phyloP scores from a whole-genome alignment of 2,329 filamentous ascomycete species.

The Phialophora verrucosa region DNA sequence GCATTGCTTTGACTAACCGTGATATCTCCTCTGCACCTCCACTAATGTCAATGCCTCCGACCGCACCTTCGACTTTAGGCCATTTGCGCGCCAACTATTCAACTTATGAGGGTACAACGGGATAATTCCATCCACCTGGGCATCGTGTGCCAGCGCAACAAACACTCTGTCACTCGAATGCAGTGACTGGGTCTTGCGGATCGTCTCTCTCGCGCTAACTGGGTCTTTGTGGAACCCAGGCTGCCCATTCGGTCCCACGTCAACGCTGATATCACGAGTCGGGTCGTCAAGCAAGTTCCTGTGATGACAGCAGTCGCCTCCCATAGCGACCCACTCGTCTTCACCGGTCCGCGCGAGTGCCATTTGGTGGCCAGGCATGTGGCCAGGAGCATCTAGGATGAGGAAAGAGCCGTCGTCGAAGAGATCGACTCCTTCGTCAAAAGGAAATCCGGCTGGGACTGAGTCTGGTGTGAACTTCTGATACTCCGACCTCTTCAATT shows the following conservation, averaged over 20 bases:
- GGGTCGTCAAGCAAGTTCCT: constrained; percentile 15
- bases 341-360: constrained; percentile 53
- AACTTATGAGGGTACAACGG: constrained; percentile 20
- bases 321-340: constrained; percentile 56
- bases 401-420: constrained; percentile 51
- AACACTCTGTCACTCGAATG: constrained; percentile 16
- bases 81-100: constrained; percentile 21
- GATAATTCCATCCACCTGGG: constrained; percentile 20
- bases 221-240: constrained; percentile 26
- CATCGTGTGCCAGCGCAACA: constrained; percentile 24
- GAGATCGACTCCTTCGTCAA: constrained; percentile 48
- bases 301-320: constrained; percentile 55
- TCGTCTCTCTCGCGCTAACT: constrained; percentile 11
- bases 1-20: not conserved
- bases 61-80: constrained; percentile 16
- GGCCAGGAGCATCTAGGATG: constrained; percentile 54
- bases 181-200: constrained; percentile 13
- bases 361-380: constrained; percentile 55
- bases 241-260: constrained; percentile 28
- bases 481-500: constrained; percentile 35
- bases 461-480: constrained; percentile 41
- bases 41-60: constrained; percentile 14
- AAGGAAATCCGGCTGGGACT: constrained; percentile 45
- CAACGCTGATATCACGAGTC: constrained; percentile 21
- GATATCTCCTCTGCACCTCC: constrained; percentile 22